These are phyloP conservation scores for Carex kokanica DNA, from an alignment of 176 grass and related monocot genomes.

Conservation along the genomic window DNA sequence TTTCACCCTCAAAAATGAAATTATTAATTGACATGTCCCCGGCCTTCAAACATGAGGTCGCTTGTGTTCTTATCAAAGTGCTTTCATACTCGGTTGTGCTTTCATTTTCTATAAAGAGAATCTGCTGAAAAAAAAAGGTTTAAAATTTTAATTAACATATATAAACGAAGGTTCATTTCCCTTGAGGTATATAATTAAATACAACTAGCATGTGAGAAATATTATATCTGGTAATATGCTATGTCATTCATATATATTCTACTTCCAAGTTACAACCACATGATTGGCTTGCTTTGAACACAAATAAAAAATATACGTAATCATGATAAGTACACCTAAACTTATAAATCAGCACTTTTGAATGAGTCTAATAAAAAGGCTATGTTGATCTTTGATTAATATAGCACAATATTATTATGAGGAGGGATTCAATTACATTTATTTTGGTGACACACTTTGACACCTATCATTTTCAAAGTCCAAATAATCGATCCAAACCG, in stretches of 20 bases:
- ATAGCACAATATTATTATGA: not conserved
- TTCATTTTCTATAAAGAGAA: slow-evolving; percentile 22
- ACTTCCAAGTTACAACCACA: not conserved
- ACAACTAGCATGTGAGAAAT: not conserved
- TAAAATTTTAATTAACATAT: not conserved
- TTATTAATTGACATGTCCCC: not conserved
- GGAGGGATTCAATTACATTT: too few relatives aligned
- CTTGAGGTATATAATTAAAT: not conserved
- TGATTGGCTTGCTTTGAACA: slow-evolving; percentile 13
- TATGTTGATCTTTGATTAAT: not conserved
- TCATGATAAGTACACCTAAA: slow-evolving; percentile 11
- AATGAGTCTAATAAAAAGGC: slow-evolving; percentile 6
- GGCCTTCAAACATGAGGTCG: not conserved
- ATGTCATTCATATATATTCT: not conserved
- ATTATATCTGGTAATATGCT: not conserved
- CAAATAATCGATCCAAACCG: too few relatives aligned
- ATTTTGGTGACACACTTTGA: too few relatives aligned
- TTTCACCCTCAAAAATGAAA: not conserved
- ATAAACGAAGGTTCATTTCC: slow-evolving; percentile 21
- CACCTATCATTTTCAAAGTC: too few relatives aligned
- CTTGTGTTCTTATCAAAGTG: slow-evolving; percentile 17
- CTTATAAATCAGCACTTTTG: slow-evolving; percentile 14
- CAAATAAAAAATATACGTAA: not conserved
- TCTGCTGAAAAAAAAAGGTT: not conserved
- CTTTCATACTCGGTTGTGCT: slow-evolving; percentile 2